These are phyloP conservation scores for Vinca minor DNA, from an alignment of 257 asterid genomes.

Conservation along the genomic window DNA sequence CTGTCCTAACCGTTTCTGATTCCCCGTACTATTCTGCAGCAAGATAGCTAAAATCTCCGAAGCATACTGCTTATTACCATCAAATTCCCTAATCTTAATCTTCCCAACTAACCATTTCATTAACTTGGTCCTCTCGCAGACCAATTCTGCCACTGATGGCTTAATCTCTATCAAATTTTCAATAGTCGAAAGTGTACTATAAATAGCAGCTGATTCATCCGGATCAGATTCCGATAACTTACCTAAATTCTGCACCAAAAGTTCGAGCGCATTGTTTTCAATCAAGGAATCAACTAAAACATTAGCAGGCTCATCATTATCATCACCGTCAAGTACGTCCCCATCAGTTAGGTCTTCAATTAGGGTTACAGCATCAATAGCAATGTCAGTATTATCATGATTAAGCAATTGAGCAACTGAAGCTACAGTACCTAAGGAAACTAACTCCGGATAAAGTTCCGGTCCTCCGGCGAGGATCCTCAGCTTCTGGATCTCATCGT, in stretches of 20 bases:
- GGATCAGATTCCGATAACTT: constrained; percentile 71
- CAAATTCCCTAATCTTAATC: constrained; percentile 73
- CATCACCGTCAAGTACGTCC: constrained; percentile 91
- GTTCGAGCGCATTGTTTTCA: constrained; percentile 78
- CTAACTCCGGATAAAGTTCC: constrained; percentile 87
- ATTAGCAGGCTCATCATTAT: constrained; percentile 69
- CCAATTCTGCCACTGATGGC: constrained; percentile 71
- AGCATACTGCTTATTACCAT: constrained; percentile 90
- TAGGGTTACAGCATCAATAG: constrained; percentile 70
- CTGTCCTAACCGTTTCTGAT: constrained; percentile 89
- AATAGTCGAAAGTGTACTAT: constrained; percentile 56
- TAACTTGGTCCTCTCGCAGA: constrained; percentile 88
- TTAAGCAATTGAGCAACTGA: constrained; percentile 66
- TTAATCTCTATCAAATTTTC: constrained; percentile 88
- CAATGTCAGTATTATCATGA: constrained; percentile 78
- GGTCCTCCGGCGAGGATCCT: constrained; percentile 88
- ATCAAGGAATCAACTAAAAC: constrained; percentile 72
- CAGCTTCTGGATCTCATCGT: constrained; percentile 90
- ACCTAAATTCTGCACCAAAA: constrained; percentile 65
- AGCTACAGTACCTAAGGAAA: constrained; percentile 62
- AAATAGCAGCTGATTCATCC: constrained; percentile 79
- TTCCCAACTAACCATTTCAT: constrained; percentile 90
- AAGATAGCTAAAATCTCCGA: constrained; percentile 88
- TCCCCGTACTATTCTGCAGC: constrained; percentile 65
- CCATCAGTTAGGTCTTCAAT: constrained; percentile 90